phyloP scores from a whole-genome alignment of 176 grass and related monocot genomes.

The Bothriochloa decipiens region DNA sequence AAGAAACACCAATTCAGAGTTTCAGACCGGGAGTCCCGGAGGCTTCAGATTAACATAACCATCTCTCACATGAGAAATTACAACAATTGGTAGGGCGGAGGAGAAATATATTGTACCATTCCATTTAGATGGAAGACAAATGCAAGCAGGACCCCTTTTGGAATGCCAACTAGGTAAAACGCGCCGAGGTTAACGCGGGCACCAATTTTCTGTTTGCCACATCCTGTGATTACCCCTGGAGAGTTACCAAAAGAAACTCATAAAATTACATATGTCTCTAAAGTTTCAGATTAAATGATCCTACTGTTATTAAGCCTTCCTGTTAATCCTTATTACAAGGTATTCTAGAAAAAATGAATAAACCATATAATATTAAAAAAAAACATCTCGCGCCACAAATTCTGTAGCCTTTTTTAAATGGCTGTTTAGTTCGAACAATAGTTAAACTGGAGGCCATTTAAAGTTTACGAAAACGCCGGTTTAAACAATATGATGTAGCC shows the following conservation, averaged over 20 bases:
- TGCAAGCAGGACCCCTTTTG: background rate
- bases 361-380: too few relatives aligned
- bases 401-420: too few relatives aligned
- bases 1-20: background rate
- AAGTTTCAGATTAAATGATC: too few relatives aligned
- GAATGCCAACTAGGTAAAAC: constrained; percentile 26
- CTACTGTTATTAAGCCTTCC: too few relatives aligned
- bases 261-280: background rate
- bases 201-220: constrained; percentile 8
- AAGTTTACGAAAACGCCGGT: too few relatives aligned
- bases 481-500: too few relatives aligned
- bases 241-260: background rate
- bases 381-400: too few relatives aligned
- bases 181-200: constrained; percentile 10
- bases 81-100: background rate
- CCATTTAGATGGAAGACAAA: constrained; percentile 6
- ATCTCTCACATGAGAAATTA: background rate
- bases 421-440: too few relatives aligned
- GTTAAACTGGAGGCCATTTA: too few relatives aligned
- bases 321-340: too few relatives aligned
- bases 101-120: background rate
- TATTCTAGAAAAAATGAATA: too few relatives aligned
- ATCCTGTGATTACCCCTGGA: background rate
- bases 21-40: background rate
- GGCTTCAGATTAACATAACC: background rate